phyloP scores from a whole-genome alignment of 805 yeast genomes.

The Allodekkera sacchari region DNA sequence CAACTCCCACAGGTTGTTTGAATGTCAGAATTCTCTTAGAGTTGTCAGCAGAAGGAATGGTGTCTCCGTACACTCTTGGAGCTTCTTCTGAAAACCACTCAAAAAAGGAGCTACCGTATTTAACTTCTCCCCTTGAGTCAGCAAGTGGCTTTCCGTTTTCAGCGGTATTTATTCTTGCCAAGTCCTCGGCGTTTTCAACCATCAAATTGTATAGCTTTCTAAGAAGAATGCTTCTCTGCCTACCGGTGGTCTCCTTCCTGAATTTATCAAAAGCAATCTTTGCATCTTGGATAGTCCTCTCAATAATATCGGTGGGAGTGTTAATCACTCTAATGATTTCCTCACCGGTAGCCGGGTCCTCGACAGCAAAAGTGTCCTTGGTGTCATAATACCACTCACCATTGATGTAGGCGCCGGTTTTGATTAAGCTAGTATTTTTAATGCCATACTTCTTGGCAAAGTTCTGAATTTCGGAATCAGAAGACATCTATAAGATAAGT shows the following conservation, averaged over 20 bases:
- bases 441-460: constrained; percentile 25
- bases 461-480: constrained; percentile 15
- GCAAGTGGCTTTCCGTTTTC: constrained; percentile 71
- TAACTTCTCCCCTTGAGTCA: constrained; percentile 67
- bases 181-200: constrained; percentile 51
- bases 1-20: constrained; percentile 75
- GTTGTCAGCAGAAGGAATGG: constrained; percentile 45
- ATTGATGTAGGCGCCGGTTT: constrained; percentile 56
- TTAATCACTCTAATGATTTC: constrained; percentile 50
- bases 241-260: constrained; percentile 40
- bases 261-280: constrained; percentile 42
- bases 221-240: constrained; percentile 48
- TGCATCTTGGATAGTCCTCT: constrained; percentile 50
- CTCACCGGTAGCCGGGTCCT: constrained; percentile 65
- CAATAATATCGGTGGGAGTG: constrained; percentile 37
- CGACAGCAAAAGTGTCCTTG: constrained; percentile 48
- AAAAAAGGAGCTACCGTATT: constrained; percentile 65
- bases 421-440: constrained; percentile 42
- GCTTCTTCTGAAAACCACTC: constrained; percentile 90
- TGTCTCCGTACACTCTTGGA: constrained; percentile 61
- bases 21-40: constrained; percentile 45
- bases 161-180: constrained; percentile 53
- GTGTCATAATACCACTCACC: constrained; percentile 59
- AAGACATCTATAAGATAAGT: constrained; percentile 17
- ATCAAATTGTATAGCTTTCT: constrained; percentile 44